phyloP scores from a whole-genome alignment of 192 early-diverging fungal species.

The Umbelopsis sp. region DNA sequence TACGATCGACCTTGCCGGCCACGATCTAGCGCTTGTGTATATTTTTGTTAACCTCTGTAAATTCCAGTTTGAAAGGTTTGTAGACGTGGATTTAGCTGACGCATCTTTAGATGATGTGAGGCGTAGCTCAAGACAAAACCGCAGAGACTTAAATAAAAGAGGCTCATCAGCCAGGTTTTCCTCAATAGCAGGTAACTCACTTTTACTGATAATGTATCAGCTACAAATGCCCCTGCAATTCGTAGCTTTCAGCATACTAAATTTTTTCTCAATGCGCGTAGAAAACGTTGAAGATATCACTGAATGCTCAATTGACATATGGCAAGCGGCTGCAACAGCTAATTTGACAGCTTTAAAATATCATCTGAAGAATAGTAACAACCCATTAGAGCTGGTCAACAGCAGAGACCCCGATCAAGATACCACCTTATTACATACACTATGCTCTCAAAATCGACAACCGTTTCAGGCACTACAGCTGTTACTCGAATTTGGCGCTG shows the following conservation, averaged over 20 bases:
- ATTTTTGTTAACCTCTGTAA: not conserved
- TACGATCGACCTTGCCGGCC: not conserved
- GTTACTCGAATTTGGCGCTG: constrained; percentile 30
- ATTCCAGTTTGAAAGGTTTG: not conserved
- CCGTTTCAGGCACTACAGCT: constrained; percentile 22
- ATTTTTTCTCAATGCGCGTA: not conserved
- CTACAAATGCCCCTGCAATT: not conserved
- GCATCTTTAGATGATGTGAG: not conserved
- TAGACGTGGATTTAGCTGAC: not conserved
- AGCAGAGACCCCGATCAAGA: constrained; percentile 33
- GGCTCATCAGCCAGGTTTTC: not conserved
- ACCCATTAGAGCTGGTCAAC: constrained; percentile 25
- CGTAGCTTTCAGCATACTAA: not conserved
- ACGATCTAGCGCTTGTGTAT: not conserved
- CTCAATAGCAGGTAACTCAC: not conserved
- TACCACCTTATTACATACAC: constrained; percentile 31
- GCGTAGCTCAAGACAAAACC: not conserved
- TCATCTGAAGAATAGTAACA: constrained; percentile 18
- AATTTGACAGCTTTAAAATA: constrained; percentile 32
- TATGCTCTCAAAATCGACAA: constrained; percentile 26
- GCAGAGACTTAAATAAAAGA: not conserved
- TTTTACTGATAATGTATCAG: not conserved
- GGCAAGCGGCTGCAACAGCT: constrained; percentile 35
- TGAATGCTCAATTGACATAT: constrained; percentile 21
- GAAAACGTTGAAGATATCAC: not conserved